These are phyloP conservation scores for Colletotrichum sp. DNA, from an alignment of 2,329 filamentous ascomycete species.

Conservation along the genomic window DNA sequence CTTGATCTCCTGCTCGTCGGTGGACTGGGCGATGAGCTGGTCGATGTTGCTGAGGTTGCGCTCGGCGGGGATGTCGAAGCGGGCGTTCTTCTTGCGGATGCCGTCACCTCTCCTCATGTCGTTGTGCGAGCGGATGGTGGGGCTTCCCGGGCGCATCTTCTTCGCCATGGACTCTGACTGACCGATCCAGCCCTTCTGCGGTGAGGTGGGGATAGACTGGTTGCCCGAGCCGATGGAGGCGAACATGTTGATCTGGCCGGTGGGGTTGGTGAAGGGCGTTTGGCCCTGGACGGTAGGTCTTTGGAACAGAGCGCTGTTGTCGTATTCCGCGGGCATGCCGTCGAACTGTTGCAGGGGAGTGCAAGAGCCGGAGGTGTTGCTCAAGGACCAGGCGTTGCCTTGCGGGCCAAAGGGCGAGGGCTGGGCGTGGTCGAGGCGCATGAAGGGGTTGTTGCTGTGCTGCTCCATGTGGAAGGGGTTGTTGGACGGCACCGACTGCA, in stretches of 20 bases:
- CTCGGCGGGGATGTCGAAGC: constrained; percentile 95
- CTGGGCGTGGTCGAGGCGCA: constrained; percentile 63
- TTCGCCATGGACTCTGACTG: constrained; percentile 57
- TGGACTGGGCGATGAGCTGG: constrained; percentile 84
- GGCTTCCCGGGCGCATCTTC: constrained; percentile 70
- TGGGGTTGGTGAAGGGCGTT: constrained; percentile 60
- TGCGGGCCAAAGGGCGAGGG: constrained; percentile 43
- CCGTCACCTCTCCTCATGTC: constrained; percentile 81
- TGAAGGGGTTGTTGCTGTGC: constrained; percentile 68
- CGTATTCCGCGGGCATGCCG: constrained; percentile 62
- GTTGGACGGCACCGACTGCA: constrained; percentile 68
- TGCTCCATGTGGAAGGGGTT: constrained; percentile 63
- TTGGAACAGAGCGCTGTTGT: constrained; percentile 59
- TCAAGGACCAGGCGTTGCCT: constrained; percentile 64
- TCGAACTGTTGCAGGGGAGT: constrained; percentile 78
- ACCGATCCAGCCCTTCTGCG: constrained; percentile 63
- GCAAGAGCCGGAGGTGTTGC: constrained; percentile 70
- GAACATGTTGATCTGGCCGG: constrained; percentile 59
- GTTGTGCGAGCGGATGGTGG: constrained; percentile 75
- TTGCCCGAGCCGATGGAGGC: constrained; percentile 50
- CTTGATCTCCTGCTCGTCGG: constrained; percentile 92
- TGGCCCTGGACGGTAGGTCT: constrained; percentile 52
- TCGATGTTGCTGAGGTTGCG: constrained; percentile 95
- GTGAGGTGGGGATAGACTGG: constrained; percentile 58
- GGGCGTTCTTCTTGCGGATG: constrained; percentile 98